Evolutionary conservation across 495 filamentous ascomycete genomes (phyloP).

Genomic region (Astrothelium macrocarpum): DNA sequence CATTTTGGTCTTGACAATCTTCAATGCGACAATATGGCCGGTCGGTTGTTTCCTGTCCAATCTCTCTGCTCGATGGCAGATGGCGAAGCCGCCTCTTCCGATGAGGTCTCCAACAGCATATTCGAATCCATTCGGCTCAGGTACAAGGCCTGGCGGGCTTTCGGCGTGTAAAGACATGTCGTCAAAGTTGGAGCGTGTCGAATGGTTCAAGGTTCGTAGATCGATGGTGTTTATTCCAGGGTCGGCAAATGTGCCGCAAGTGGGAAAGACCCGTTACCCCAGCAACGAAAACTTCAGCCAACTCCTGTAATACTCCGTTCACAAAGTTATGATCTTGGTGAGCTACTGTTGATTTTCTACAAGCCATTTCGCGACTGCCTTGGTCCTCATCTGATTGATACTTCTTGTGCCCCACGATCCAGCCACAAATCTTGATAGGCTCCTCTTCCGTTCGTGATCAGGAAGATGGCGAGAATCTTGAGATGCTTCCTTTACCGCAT

Average conservation of each 20-base stretch:
- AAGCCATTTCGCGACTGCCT: neutral
- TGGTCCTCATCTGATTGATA: no score
- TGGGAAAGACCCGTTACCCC: neutral
- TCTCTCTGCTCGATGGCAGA: conserved; percentile 72
- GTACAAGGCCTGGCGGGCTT: conserved; percentile 54
- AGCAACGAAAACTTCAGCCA: neutral
- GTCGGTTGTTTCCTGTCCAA: conserved; percentile 42
- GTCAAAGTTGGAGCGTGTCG: neutral
- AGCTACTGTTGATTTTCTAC: neutral
- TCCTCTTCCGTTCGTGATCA: neutral
- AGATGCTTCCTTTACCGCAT: neutral
- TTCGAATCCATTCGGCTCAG: conserved; percentile 66
- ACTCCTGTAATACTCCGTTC: neutral
- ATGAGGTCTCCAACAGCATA: conserved; percentile 78
- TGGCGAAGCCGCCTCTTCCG: conserved; percentile 91
- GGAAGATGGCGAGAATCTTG: neutral
- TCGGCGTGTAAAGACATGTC: conserved; percentile 36
- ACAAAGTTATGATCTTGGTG: no score
- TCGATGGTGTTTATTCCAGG: neutral
- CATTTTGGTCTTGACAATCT: conserved; percentile 88
- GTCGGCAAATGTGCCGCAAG: neutral
- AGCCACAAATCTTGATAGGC: no score
- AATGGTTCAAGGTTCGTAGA: neutral
- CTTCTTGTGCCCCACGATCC: no score
- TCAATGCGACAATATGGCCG: conserved; percentile 66